Evolutionary conservation across 164 flowering plant species (phyloP).

Genomic region (Piper longum): DNA sequence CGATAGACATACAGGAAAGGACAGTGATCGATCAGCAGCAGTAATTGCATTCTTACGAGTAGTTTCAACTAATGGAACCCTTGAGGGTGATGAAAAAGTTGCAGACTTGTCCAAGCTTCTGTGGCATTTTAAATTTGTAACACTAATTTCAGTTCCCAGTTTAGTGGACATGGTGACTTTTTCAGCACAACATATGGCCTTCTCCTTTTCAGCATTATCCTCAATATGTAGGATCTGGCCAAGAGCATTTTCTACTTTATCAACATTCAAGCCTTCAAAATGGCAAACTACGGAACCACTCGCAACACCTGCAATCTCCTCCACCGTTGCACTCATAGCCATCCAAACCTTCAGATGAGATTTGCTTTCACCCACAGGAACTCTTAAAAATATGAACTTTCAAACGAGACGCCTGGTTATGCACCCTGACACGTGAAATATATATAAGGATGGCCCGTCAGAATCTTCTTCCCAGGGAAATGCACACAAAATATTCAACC

Average conservation of each 20-base stretch:
- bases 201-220: constrained; percentile 13
- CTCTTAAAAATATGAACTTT: too few species aligned
- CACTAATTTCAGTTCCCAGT: neutral
- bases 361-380: neutral
- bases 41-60: constrained; percentile 3
- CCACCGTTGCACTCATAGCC: constrained; percentile 1
- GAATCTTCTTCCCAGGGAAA: too few species aligned
- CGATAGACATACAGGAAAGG: constrained; percentile 37
- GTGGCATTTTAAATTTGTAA: constrained; percentile 1
- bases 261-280: neutral
- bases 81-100: constrained; percentile 18
- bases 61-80: constrained; percentile 2
- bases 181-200: neutral
- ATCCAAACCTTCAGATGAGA: constrained; percentile 5
- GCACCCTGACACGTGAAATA: too few species aligned
- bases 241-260: constrained; percentile 19
- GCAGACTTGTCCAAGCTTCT: constrained; percentile 23
- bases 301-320: neutral
- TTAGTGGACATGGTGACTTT: neutral
- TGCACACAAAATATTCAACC: too few species aligned
- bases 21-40: constrained; percentile 13
- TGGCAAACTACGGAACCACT: neutral
- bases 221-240: constrained; percentile 12
- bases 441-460: too few species aligned
- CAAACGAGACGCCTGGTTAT: too few species aligned